Base-by-base conservation (phyloP, 129 eudicot species). In the Ambrosia artemisiifolia region DNA sequence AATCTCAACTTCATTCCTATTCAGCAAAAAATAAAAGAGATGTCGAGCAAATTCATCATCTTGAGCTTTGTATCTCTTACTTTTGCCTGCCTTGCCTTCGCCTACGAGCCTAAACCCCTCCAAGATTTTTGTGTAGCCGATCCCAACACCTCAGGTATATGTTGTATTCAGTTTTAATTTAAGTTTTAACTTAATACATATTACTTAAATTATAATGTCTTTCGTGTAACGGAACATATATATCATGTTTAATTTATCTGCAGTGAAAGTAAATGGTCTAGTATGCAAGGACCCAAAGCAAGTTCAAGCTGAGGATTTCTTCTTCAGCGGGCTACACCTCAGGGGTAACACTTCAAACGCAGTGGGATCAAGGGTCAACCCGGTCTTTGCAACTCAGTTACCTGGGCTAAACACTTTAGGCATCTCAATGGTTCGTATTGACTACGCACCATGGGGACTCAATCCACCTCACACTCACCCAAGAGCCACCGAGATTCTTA, bases 401-500 rank as follows among this genome's bases (percentile, higher is more conserved):
- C 81, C 86, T 1, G 86, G 86, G 13, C 81, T 83, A 69, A 83
- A 83, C 81, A 83, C 86, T 64, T 53, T 83, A n/a, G 83, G 83
- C 7, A 78, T 78, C 36, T 55, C 83, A 36, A 74, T 78, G 81
- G 86, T 63, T 47, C 68, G 86, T 6, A 35, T 83, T 43, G 86
- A 83, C 80, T 83, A 74, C 6, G 78, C 81, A 1, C 83, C 86
- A 74, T 69, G 71, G 78, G 86, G 86, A 63, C 51, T 56, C 11
- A 83, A 83, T 46, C 81, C 86, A 1, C 83, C 86, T 24, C 86
- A 83, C 32, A 74, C 75, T 16, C 86, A 82, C 74, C 83, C 86
- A 32, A 66, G 86, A 70, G 83, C 83, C 68, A 83, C 86, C 8
- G 87, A 83, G 67, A 70, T 83, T 54, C 67, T 83, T 13, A 79